These are phyloP conservation scores for Angomonas deanei DNA, from an alignment of 208 protist species.

Conservation along the genomic window DNA sequence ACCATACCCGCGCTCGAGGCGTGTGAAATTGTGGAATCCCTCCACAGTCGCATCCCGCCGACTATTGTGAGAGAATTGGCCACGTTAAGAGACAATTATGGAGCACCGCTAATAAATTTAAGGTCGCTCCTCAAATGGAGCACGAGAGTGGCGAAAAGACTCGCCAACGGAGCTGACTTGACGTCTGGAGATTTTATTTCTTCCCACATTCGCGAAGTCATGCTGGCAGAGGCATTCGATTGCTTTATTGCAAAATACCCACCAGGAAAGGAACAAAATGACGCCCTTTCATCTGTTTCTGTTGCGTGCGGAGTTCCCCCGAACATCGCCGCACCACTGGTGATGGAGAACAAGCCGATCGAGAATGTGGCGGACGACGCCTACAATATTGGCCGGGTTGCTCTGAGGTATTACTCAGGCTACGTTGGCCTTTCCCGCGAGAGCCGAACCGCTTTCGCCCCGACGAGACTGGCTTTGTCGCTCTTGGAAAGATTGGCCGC, in stretches of 20 bases:
- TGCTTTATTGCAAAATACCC: conserved; percentile 78
- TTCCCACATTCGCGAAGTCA: conserved; percentile 78
- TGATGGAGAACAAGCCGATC: conserved; percentile 60
- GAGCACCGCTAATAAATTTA: conserved; percentile 38
- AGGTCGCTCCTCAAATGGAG: conserved; percentile 93
- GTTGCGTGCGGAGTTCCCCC: conserved; percentile 49
- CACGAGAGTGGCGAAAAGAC: conserved; percentile 59
- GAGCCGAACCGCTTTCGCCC: conserved; percentile 89
- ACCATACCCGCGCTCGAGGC: conserved; percentile 56
- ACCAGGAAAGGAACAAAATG: conserved; percentile 36
- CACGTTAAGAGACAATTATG: conserved; percentile 16
- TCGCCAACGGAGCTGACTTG: conserved; percentile 14
- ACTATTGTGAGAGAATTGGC: conserved; percentile 40
- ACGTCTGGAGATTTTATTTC: conserved; percentile 45
- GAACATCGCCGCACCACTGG: conserved; percentile 58
- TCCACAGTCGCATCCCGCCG: conserved; percentile 44
- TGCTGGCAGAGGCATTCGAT: conserved; percentile 93
- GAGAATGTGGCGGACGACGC: conserved; percentile 34
- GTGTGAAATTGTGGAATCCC: conserved; percentile 42
- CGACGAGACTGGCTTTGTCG: conserved; percentile 90
- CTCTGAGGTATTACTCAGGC: conserved; percentile 35
- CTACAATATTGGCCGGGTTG: conserved; percentile 61
- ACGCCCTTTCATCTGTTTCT: conserved; percentile 32
- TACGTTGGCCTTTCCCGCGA: conserved; percentile 26
- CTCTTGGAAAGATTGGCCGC: conserved; percentile 94